Base-by-base conservation (phyloP, 176 grass and related monocot species). In the Alopecurus myosuroides region DNA sequence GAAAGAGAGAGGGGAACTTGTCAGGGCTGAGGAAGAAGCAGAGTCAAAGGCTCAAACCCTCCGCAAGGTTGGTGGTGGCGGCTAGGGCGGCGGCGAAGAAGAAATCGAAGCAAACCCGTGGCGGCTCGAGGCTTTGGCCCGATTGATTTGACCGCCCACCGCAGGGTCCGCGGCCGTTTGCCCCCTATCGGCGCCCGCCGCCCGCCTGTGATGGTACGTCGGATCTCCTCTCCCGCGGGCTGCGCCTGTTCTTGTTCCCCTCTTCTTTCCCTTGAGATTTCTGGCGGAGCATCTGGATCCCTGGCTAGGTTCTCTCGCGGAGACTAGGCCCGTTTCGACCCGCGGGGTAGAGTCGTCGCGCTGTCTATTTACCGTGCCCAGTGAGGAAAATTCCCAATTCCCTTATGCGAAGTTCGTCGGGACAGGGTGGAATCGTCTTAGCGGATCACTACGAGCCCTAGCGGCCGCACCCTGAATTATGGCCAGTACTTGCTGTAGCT, bases 191-290 rank as follows among this genome's bases (percentile, higher is more conserved):
- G 18, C 41, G 6, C 9, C 80, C 64, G 63, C 74, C 13, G 63
- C 65, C 81, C 63, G 55, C 70, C 82, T 79, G 42, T 63, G 81
- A 74, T 49, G 86, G 86, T 84, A 51, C 60, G 45, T 46, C 13
- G 44, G 75, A 33, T 41, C 71, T 52, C 49, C 15, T 14, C 14
- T 23, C 53, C 36, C 2, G 3, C 1, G 14, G 9, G 77, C 7
- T 61, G 40, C 39, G 33, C 25, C 1, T 48, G 58, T 65, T 80
- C 40, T 34, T 52, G 45, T 53, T 36, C 50, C n/a, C 22, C 23
- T 57, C 39, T 22, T 48, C 45, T 15, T 17, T 17, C 4, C 14
- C 58, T 48, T 19, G 1, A 57, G 23, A 57, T 57, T 25, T 25
- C n/a, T 17, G n/a, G 11, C n/a, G 10, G 55, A 57, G 25, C 22